Base-by-base conservation (phyloP, 495 filamentous ascomycete species). In the Usnea hakonensis region DNA sequence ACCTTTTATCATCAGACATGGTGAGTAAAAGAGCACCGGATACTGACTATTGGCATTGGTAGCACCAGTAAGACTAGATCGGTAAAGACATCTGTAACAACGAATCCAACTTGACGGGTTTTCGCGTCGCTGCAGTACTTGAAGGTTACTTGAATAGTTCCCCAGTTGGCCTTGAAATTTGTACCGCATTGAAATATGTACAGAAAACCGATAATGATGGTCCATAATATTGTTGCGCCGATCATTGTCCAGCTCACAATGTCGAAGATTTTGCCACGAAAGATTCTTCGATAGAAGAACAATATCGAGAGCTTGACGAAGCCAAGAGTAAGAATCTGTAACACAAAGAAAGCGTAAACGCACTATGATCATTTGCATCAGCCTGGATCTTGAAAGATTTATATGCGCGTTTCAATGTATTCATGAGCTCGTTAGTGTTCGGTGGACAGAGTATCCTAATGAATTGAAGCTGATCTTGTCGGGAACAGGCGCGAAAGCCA, bases 251-350 rank as follows among this genome's bases (percentile, higher is more conserved):
- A 40, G 32, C 17, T 21, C 2, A 57, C 14, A 19, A 57, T 57
- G 55, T 57, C 33, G 32, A 57, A 57, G 19, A 57, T 5, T 16
- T 41, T n/a, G 7, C 55, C 55, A 57, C 55, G 55, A 57, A 57
- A 57, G 32, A 57, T 57, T 40, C 55, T 57, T 40, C 55, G 55
- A 40, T 57, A 57, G 55, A 57, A 57, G 1, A 35, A 57, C 5
- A 57, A 5, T 40, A 57, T 40, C 35, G 55, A 57, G 23, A 57
- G 33, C 35, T 57, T 40, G 4, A 40, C 55, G 32, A 28, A 5
- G 35, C 55, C 40, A 43, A 43, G 48, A 19, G 48, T 32, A 16
- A 19, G 30, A 26, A 52, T n/a, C 14, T 52, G 48, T 16, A 52
- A 32, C 21, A 52, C 14, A 32, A 52, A n/a, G 48, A 52, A 52